These are phyloP conservation scores for Rhexocercosporidium sp. DNA, from an alignment of 2,329 filamentous ascomycete genomes.

Conservation along the genomic window DNA sequence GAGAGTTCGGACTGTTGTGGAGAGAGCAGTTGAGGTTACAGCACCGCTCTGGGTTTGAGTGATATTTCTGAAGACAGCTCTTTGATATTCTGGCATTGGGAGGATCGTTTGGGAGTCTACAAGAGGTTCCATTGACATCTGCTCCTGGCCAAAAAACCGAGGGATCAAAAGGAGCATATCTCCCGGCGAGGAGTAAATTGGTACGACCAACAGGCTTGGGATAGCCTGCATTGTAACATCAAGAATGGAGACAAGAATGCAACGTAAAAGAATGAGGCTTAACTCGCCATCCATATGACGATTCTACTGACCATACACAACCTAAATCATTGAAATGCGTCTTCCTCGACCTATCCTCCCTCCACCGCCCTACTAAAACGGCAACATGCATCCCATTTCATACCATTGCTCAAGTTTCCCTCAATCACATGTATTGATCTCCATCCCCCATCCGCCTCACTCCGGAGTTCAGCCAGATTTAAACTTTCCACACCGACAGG, in stretches of 20 bases:
- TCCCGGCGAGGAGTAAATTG: background rate
- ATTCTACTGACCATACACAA: background rate
- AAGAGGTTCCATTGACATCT: background rate
- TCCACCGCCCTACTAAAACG: background rate
- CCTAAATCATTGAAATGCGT: background rate
- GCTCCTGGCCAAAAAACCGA: background rate
- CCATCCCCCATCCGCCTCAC: background rate
- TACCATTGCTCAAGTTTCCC: no score
- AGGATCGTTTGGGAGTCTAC: background rate
- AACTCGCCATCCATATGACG: background rate
- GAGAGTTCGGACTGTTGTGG: constrained; percentile 85
- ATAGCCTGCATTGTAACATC: background rate
- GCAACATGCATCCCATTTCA: background rate
- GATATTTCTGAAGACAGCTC: background rate
- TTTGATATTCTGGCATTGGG: background rate
- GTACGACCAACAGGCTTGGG: background rate
- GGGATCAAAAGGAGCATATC: background rate
- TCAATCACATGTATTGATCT: no score
- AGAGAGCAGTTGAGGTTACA: constrained; percentile 86
- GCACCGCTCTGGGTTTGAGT: constrained; percentile 63
- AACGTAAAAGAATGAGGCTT: background rate
- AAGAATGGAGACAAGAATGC: background rate
- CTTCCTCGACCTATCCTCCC: background rate
- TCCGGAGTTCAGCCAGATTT: background rate
- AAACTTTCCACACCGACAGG: constrained; percentile 2